phyloP scores from a whole-genome alignment of 2,329 filamentous ascomycete species.

The Ophiostoma tasmaniense region DNA sequence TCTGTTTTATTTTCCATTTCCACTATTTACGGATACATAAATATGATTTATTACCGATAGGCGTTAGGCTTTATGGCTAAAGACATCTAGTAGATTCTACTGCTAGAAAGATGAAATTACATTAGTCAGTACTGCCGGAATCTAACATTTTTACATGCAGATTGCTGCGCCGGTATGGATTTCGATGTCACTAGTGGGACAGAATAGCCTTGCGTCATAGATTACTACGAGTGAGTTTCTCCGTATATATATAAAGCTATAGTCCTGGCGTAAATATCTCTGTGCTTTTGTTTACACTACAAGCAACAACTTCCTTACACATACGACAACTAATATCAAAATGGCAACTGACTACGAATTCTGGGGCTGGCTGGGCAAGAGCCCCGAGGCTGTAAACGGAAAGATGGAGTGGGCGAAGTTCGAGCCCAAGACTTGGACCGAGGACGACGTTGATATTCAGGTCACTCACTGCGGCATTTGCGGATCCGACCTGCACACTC shows the following conservation, averaged over 20 bases:
- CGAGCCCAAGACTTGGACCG: slow-evolving; percentile 56
- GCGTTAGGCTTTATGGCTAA: not conserved
- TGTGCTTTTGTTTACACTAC: no score
- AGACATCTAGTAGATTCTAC: not conserved
- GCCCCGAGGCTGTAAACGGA: slow-evolving; percentile 35
- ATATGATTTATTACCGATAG: not conserved
- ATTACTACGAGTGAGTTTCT: not conserved
- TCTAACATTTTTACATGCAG: not conserved
- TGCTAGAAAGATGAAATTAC: not conserved
- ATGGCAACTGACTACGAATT: slow-evolving; percentile 28
- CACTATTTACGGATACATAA: not conserved
- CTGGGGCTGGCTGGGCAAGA: slow-evolving; percentile 42
- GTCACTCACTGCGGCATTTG: slow-evolving; percentile 60
- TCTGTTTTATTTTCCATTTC: not conserved
- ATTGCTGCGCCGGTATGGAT: not conserved
- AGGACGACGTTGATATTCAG: slow-evolving; percentile 57
- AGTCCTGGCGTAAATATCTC: not conserved
- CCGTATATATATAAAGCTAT: not conserved
- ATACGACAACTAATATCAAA: not conserved
- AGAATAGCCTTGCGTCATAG: not conserved
- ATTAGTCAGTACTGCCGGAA: not conserved
- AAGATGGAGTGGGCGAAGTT: slow-evolving; percentile 49
- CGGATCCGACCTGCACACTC: slow-evolving; percentile 51
- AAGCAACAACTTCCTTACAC: not conserved
- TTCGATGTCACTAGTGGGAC: not conserved